Conservation (phyloP, 2,329 filamentous ascomycete species). For the Neopestalotiopsis sp. region DNA sequence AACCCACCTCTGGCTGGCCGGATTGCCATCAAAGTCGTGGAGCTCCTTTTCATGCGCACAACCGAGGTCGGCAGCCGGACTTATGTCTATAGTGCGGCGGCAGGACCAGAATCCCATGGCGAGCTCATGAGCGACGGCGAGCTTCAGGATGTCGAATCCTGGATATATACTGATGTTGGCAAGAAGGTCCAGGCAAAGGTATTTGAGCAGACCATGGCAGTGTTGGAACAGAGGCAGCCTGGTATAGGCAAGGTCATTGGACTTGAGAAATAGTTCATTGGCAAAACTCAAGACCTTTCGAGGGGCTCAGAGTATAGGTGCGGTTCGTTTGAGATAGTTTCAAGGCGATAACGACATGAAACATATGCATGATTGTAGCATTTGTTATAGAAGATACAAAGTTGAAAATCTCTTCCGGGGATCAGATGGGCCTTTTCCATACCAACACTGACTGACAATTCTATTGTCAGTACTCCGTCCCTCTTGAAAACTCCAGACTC, state of each 20-base stretch:
- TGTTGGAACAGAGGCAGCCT: constrained; percentile 9
- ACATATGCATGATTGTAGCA: too few relatives aligned
- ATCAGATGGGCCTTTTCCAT: background rate
- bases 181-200: constrained; percentile 6
- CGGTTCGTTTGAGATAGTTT: too few relatives aligned
- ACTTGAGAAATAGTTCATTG: background rate
- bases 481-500: background rate
- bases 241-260: background rate
- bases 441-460: background rate
- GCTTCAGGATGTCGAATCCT: constrained; percentile 1
- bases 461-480: background rate
- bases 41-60: constrained; percentile 43
- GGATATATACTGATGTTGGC: background rate
- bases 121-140: constrained; percentile 3
- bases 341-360: too few relatives aligned
- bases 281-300: too few relatives aligned
- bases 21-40: constrained; percentile 33
- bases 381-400: too few relatives aligned
- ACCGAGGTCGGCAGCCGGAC: constrained; percentile 55
- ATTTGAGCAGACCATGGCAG: constrained; percentile 9
- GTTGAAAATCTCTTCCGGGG: background rate
- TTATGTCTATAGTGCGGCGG: constrained; percentile 33
- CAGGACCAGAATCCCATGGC: background rate
- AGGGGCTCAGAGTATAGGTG: too few relatives aligned
- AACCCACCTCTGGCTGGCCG: constrained; percentile 17